A percentile compares a stretch with the other conserved stretches of the same genome.
Conservation (phyloP, 2,329 filamentous ascomycete species). For the Fusarium graminum region DNA sequence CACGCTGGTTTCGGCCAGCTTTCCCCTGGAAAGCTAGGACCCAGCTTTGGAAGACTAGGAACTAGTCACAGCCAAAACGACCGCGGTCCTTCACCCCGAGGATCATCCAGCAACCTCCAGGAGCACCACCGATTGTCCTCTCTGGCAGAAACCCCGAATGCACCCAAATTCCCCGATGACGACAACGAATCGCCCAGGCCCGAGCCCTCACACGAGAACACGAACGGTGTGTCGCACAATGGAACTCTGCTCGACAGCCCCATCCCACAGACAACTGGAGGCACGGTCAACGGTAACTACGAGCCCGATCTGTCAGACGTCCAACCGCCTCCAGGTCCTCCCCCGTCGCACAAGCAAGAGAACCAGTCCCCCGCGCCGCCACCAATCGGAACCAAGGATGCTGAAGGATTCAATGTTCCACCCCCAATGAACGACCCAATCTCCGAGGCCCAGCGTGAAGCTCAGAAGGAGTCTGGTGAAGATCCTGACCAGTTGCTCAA, state of each 20-base stretch:
- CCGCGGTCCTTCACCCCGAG: conserved; percentile 66
- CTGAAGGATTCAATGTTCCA: conserved; percentile 83
- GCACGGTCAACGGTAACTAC: conserved; percentile 62
- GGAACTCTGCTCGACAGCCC: conserved; percentile 50
- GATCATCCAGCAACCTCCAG: conserved; percentile 70
- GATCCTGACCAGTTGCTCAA: conserved; percentile 78
- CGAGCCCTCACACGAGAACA: conserved; percentile 56
- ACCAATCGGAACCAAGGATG: conserved; percentile 68
- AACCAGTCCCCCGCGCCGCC: conserved; percentile 53
- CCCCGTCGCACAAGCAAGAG: conserved; percentile 58
- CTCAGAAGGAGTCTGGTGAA: conserved; percentile 61
- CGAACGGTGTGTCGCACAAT: conserved; percentile 59
- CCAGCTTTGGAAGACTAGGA: conserved; percentile 72
- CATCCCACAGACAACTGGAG: conserved; percentile 49
- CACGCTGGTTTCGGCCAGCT: conserved; percentile 71
- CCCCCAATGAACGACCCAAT: conserved; percentile 73
- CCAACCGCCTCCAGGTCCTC: conserved; percentile 65
- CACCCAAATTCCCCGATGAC: conserved; percentile 48
- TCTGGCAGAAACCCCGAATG: conserved; percentile 68
- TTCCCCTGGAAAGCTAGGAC: conserved; percentile 65
- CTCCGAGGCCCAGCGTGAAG: conserved; percentile 78
- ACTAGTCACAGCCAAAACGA: conserved; percentile 69
- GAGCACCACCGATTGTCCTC: conserved; percentile 68
- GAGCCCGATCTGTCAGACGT: conserved; percentile 64
- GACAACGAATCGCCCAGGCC: conserved; percentile 46